phyloP scores from a whole-genome alignment of 1,139 yeast species.

The Candida neerlandica region DNA sequence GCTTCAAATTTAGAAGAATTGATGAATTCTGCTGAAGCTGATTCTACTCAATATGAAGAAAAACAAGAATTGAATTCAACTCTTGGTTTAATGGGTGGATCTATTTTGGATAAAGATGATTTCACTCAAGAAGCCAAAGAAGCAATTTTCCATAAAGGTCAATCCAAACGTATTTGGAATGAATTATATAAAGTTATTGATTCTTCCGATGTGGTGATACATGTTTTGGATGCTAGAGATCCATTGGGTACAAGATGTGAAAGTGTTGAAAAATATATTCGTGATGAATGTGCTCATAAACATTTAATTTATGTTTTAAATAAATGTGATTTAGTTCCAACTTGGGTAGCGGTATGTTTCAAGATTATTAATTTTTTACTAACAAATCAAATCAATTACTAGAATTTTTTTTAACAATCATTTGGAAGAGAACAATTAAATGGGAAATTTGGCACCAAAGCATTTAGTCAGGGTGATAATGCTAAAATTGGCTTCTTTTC shows the following conservation, averaged over 20 bases:
- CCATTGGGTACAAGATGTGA: slow-evolving; percentile 95
- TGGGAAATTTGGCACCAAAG: slow-evolving; percentile 48
- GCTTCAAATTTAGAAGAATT: slow-evolving; percentile 81
- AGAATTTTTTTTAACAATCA: too few species aligned
- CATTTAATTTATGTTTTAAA: slow-evolving; percentile 92
- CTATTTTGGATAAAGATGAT: slow-evolving; percentile 69
- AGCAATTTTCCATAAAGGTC: slow-evolving; percentile 94
- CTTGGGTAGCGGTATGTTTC: slow-evolving; percentile 99
- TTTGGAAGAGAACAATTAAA: background rate
- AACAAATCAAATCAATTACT: background rate
- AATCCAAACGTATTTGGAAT: slow-evolving; percentile 98
- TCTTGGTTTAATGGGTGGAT: slow-evolving; percentile 77
- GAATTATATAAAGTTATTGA: slow-evolving; percentile 96
- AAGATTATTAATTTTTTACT: slow-evolving; percentile 5
- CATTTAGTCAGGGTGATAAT: slow-evolving; percentile 71
- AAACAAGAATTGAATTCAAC: slow-evolving; percentile 73
- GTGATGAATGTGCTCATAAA: slow-evolving; percentile 94
- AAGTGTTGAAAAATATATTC: slow-evolving; percentile 89
- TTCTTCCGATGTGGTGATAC: slow-evolving; percentile 93
- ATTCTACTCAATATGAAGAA: slow-evolving; percentile 66
- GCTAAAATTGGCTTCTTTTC: background rate
- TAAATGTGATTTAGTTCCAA: slow-evolving; percentile 97
- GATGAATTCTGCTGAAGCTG: slow-evolving; percentile 62
- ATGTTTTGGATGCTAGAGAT: slow-evolving; percentile 95
- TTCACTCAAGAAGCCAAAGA: slow-evolving; percentile 91